Conservation (phyloP, 2,329 filamentous ascomycete species). For the Aureobasidium sp. region DNA sequence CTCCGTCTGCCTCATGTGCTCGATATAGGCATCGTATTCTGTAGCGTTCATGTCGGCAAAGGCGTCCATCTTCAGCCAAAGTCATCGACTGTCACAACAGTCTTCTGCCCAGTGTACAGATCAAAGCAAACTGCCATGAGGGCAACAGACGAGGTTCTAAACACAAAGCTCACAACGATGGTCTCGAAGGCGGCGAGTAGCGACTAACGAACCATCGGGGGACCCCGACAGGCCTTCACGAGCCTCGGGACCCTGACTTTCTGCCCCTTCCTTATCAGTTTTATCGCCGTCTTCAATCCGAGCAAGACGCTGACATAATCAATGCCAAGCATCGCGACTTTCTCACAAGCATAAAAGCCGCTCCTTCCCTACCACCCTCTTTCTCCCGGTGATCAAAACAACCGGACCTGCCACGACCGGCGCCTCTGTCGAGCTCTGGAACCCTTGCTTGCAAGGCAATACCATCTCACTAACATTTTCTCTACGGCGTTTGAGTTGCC, state of each 20-base stretch:
- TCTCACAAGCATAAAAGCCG: background rate
- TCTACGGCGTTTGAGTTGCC: conserved; percentile 61
- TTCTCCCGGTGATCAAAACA: conserved; percentile 49
- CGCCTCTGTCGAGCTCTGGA: conserved; percentile 40
- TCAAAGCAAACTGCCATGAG: conserved; percentile 4
- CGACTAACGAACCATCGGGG: conserved; percentile 3
- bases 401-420: conserved; percentile 64
- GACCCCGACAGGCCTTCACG: background rate
- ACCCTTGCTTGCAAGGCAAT: conserved; percentile 20
- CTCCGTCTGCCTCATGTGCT: conserved; percentile 39
- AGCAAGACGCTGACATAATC: background rate
- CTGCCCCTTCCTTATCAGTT: background rate
- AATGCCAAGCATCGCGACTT: background rate
- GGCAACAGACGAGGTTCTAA: background rate
- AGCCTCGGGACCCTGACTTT: background rate
- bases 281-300: background rate
- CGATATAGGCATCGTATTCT: conserved; percentile 39
- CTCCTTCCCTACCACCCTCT: conserved; percentile 21
- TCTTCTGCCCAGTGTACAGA: background rate
- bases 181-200: conserved; percentile 5
- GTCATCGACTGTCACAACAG: background rate
- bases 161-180: background rate
- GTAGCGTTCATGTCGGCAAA: conserved; percentile 20
- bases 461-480: conserved; percentile 20
- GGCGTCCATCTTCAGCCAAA: conserved; percentile 27